Evolutionary conservation across 1,284 basidiomycete genomes (phyloP).

Genomic region (Vanrija humicola): DNA sequence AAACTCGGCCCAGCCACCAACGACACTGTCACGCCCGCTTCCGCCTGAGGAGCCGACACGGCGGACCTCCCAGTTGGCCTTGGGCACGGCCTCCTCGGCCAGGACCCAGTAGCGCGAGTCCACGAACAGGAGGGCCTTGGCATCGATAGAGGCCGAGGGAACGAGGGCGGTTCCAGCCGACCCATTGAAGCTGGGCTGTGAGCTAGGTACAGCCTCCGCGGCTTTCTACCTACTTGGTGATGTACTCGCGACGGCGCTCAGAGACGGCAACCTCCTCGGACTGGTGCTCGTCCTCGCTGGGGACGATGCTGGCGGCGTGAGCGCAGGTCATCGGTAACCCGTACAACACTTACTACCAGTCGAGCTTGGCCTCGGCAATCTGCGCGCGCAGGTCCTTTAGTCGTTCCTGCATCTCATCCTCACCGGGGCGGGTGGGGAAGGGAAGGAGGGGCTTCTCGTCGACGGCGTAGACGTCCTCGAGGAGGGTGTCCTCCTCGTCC

Average conservation of each 20-base stretch:
- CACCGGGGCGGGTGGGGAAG: background rate
- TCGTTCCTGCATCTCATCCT: conserved; percentile 49
- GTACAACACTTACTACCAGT: conserved; percentile 70
- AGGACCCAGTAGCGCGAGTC: conserved; percentile 90
- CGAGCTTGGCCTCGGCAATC: conserved; percentile 69
- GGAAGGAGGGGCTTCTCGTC: conserved; percentile 9
- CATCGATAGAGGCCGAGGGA: conserved; percentile 59
- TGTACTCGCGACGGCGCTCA: conserved; percentile 77
- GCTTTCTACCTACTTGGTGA: conserved; percentile 62
- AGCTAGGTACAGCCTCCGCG: too few relatives aligned
- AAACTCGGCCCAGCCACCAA: conserved; percentile 75
- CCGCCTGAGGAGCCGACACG: conserved; percentile 58
- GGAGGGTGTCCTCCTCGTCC: conserved; percentile 15
- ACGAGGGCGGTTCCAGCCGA: conserved; percentile 79
- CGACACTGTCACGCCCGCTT: conserved; percentile 43
- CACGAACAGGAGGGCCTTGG: conserved; percentile 58
- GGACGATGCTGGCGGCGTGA: conserved; percentile 57
- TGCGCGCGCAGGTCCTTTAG: conserved; percentile 63
- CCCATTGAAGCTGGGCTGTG: conserved; percentile 65
- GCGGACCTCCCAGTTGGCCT: conserved; percentile 68
- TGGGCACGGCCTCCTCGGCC: conserved; percentile 69
- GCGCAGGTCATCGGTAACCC: background rate
- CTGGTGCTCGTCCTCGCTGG: conserved; percentile 79
- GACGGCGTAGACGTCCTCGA: conserved; percentile 10
- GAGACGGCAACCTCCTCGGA: conserved; percentile 79